Base-by-base conservation (phyloP, 345 rosid genomes). In the Passiflora organensis region DNA sequence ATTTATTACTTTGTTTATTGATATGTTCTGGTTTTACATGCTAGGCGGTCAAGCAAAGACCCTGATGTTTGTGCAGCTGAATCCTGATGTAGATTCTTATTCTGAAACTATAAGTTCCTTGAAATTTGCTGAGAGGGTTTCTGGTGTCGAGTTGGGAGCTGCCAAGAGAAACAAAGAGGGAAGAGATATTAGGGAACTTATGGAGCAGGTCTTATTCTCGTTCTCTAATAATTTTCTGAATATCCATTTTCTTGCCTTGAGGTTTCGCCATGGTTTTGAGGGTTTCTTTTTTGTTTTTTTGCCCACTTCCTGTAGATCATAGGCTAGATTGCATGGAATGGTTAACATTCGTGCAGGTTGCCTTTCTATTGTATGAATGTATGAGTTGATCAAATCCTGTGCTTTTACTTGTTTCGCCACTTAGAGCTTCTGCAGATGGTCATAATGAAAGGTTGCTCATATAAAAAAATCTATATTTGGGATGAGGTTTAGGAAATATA, bases 21-120 rank as follows among this genome's bases (percentile, higher is more conserved):
- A 34, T 34, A 39, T 32, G 13, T 39, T 59, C 44, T 56, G 47
- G 10, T 20, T 28, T 61, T 61, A 65, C 46, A 38, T 58, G 56
- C 51, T 73, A 93, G 99, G 99, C 43, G 99, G 99, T 37, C 95
- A 93, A 59, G 99, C 99, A 18, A 93, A 89, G 76, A 89, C 95
- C 32, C 96, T 93, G 17, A 89, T 86, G 97, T 86, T 93, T 72
- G 96, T 93, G 38, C 99, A 93, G 74, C 88, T 93, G 19, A 86
- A 89, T 66, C 97, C 99, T 38, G 99, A 89, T 83, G 82, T 69
- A 18, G 91, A 83, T 45, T 93, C 99, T 20, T 89, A 80, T 53
- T 79, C 94, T 32, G 99, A 93, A 70, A 93, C 97, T 1, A 50
- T 89, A 63, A 89, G 99, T 66, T 86, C 99, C 28, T 71, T 93